Evolutionary conservation across 768 basidiomycete species (phyloP).

Genomic region (Boletus eberwhitei): DNA sequence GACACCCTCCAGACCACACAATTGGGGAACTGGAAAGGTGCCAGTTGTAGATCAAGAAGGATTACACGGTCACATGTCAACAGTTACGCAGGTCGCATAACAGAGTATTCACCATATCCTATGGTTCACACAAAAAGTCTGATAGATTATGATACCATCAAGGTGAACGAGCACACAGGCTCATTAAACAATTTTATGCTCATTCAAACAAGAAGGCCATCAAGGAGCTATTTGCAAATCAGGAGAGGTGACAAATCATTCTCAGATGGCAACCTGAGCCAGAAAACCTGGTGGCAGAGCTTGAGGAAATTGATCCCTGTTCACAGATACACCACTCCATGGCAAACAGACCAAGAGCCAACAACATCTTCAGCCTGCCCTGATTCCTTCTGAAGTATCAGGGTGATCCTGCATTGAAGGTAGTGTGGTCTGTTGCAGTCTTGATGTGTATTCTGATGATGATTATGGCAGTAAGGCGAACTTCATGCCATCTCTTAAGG

Average conservation of each 20-base stretch:
- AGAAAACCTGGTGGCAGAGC: not conserved
- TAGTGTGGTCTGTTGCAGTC: not conserved
- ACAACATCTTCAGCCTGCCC: not conserved
- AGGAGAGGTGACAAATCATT: slow-evolving; percentile 3
- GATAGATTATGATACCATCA: not conserved
- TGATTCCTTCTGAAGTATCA: too few relatives aligned
- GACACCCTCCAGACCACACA: too few relatives aligned
- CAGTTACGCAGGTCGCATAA: too few relatives aligned
- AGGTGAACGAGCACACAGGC: not conserved
- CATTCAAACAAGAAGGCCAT: slow-evolving; percentile 18
- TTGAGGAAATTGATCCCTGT: not conserved
- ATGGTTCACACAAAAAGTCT: too few relatives aligned
- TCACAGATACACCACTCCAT: not conserved
- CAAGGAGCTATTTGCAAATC: not conserved
- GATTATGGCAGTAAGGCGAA: not conserved
- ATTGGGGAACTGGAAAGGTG: too few relatives aligned
- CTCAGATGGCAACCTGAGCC: not conserved
- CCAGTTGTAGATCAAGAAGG: too few relatives aligned
- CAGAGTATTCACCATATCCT: too few relatives aligned
- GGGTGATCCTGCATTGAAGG: slow-evolving; percentile 6
- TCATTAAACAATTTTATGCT: slow-evolving; percentile 26
- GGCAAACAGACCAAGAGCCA: not conserved
- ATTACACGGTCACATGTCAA: too few relatives aligned
- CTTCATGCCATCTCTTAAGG: slow-evolving; percentile 17
- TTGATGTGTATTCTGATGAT: too few relatives aligned